Percentiles rank a stretch among this genome's conserved stretches.
phyloP scores from a whole-genome alignment of 208 protist species.

The Endotrypanum monterogeii region DNA sequence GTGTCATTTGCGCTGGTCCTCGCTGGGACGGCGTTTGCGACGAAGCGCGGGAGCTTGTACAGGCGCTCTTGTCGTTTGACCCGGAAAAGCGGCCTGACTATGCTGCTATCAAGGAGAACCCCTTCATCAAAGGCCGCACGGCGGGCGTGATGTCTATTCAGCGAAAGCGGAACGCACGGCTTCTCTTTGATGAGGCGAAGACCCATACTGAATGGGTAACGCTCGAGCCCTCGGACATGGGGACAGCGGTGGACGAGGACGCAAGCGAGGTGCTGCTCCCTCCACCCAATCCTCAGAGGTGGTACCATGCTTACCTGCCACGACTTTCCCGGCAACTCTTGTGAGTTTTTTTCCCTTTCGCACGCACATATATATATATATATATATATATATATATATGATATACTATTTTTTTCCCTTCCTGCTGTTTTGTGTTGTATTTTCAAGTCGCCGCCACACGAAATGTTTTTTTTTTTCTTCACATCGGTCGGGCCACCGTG shows the following conservation, averaged over 20 bases:
- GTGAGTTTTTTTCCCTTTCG: not conserved
- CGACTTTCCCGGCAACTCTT: conserved; percentile 5
- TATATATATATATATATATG: too few relatives aligned
- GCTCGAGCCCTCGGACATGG: conserved; percentile 33
- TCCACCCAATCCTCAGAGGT: conserved; percentile 20
- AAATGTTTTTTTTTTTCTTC: conserved; percentile 3
- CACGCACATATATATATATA: too few relatives aligned
- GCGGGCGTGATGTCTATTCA: conserved; percentile 36
- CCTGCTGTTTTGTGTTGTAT: not conserved
- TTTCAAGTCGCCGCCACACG: too few relatives aligned
- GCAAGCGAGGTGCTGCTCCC: conserved; percentile 20
- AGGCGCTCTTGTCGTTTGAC: conserved; percentile 45
- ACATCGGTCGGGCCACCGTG: not conserved
- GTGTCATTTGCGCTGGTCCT: conserved; percentile 42
- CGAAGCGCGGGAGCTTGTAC: conserved; percentile 46
- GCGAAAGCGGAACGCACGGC: conserved; percentile 26
- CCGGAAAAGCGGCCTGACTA: conserved; percentile 37
- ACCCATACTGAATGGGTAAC: conserved; percentile 63
- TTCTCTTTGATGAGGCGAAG: conserved; percentile 28
- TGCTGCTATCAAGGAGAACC: conserved; percentile 33
- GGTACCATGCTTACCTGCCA: conserved; percentile 31
- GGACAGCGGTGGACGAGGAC: conserved; percentile 5
- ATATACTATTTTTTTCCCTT: not conserved
- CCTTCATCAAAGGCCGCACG: conserved; percentile 40
- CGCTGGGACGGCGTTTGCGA: conserved; percentile 50